phyloP scores from a whole-genome alignment of 2,329 filamentous ascomycete species.

The Cladorrhinum sp. region DNA sequence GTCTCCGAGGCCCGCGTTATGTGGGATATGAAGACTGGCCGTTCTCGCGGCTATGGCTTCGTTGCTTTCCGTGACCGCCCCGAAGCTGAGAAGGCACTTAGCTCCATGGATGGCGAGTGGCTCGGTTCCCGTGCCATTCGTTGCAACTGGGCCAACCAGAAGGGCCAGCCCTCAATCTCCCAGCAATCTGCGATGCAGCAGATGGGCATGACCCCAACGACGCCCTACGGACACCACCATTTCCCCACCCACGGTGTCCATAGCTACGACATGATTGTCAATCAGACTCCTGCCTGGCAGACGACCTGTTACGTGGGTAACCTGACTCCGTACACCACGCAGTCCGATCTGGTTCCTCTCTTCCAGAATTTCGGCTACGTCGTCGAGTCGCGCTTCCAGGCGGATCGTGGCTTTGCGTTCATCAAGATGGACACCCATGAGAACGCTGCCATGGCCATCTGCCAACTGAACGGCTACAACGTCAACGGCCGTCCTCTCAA shows the following conservation, averaged over 20 bases:
- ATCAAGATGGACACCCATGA: constrained; percentile 99
- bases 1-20: constrained; percentile 98
- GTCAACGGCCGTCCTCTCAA: constrained; percentile 96
- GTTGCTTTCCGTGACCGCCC: constrained; percentile 92
- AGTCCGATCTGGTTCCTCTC: constrained; percentile 92
- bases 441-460: constrained; percentile 97
- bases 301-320: constrained; percentile 98
- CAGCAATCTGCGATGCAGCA: constrained; percentile 96
- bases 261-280: constrained; percentile 95
- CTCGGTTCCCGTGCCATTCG: constrained; percentile 95
- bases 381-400: constrained; percentile 95
- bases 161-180: constrained; percentile 97
- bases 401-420: constrained; percentile 95
- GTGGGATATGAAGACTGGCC: constrained; percentile 99
- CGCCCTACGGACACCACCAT: constrained; percentile 93
- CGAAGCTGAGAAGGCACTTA: constrained; percentile 93
- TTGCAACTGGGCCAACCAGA: constrained; percentile 99
- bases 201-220: constrained; percentile 97
- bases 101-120: constrained; percentile 99
- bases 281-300: constrained; percentile 96
- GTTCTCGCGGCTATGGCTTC: constrained; percentile 95
- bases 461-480: constrained; percentile 95
- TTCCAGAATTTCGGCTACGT: constrained; percentile 99
- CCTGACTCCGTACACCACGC: constrained; percentile 93
- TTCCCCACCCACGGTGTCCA: constrained; percentile 96